Base-by-base conservation (phyloP, 2,329 filamentous ascomycete species). In the Pseudogymnoascus sp. region DNA sequence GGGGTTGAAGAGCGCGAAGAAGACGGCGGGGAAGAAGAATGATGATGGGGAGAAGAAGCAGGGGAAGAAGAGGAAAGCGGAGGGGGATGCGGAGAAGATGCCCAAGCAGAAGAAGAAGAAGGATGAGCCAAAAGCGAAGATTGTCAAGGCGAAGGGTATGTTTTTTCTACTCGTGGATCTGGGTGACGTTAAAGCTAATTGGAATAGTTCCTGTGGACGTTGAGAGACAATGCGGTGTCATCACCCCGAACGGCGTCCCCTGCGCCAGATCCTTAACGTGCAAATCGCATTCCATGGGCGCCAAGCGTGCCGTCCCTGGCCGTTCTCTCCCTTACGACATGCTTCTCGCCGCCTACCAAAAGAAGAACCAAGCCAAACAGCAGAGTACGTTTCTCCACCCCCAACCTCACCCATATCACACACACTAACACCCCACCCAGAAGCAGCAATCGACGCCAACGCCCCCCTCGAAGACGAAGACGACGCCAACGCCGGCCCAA, bases 361-460 rank as follows among this genome's bases (percentile, higher is more conserved):
- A 97, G 82, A 97, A 97, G 81, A 99, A 99, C 70, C 94, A 97
- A 75, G 94, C 94, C 21, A 96, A 96, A 72, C 91, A 96, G 78
- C 94, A 97, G 75, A 96, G 91, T 92, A 81, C 77, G 88, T 82
- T 82, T 17, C 44, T 35, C 39, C 25, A 58, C 9, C 25, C 15
- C 48, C 31, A 33, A 60, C 29, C 61, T 58, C 62, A 58, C 65
- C 15, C 58, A 64, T 39, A 44, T 59, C 15, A 55, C 42, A 60
- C 51, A 39, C 58, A 67, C 68, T 70, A 61, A 69, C 58, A 51
- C 4, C 41, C 44, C n/a, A n/a, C 51, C 63, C 73, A 94, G 91
- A 97, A 78, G 92, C 92, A 36, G 92, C 92, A 38, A 89, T 99
- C 68, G 92, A 97, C 73, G 93, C 94, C 62, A 96, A 95, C 73